Evolutionary conservation across 2,329 filamentous ascomycete species (phyloP).

Genomic region (Simplicillium aogashimaense): DNA sequence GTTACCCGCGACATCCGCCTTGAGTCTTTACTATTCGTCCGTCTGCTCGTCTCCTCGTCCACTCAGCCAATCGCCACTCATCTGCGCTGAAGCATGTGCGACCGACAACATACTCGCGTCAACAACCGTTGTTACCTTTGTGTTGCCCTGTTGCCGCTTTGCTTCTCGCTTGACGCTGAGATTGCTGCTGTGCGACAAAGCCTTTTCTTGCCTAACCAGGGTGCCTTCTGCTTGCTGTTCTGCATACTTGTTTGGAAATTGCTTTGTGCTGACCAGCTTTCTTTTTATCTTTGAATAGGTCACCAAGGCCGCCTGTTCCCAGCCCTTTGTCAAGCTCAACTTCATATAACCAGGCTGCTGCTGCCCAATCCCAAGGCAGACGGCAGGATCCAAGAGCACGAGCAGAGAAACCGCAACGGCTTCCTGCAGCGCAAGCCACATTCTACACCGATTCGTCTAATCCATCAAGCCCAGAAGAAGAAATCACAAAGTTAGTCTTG

Average conservation of each 20-base stretch:
- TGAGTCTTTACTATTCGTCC: too few relatives aligned
- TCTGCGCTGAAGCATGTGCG: too few relatives aligned
- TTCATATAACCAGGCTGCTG: slow-evolving; percentile 1
- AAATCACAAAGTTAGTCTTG: neutral
- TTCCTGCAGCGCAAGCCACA: slow-evolving; percentile 15
- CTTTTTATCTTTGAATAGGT: slow-evolving; percentile 24
- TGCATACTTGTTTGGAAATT: neutral
- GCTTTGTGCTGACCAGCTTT: slow-evolving; percentile 3
- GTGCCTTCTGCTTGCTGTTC: too few relatives aligned
- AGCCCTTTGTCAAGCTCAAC: slow-evolving; percentile 37
- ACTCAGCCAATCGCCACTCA: too few relatives aligned
- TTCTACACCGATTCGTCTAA: slow-evolving; percentile 27
- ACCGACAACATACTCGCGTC: too few relatives aligned
- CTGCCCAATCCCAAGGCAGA: slow-evolving; percentile 8
- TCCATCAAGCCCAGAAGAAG: slow-evolving; percentile 20
- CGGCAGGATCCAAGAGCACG: slow-evolving; percentile 10
- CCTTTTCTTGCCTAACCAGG: too few relatives aligned
- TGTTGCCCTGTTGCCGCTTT: too few relatives aligned
- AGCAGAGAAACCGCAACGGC: slow-evolving; percentile 5
- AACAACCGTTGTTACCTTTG: too few relatives aligned
- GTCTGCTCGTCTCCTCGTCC: too few relatives aligned
- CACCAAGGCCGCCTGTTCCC: slow-evolving; percentile 34
- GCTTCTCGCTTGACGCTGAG: too few relatives aligned
- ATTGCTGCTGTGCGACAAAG: too few relatives aligned
- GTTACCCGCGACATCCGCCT: too few relatives aligned